Conservation (phyloP, 1,284 basidiomycete genomes). For the Apiotrichum domesticum region DNA sequence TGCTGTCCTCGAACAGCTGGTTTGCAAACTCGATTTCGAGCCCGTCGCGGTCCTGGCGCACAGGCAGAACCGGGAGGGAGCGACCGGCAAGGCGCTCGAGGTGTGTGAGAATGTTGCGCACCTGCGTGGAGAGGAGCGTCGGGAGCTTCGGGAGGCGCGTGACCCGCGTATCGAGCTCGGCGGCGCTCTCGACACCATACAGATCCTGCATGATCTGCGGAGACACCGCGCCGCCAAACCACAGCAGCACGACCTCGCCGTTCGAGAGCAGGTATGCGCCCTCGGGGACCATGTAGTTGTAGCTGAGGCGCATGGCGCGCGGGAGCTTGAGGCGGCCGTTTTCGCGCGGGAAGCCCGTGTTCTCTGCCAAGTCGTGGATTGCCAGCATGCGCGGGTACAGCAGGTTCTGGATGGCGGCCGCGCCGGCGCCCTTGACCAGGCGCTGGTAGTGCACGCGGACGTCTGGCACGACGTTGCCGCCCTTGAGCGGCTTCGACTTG, state of each 20-base stretch:
- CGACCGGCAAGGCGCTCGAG: constrained; percentile 63
- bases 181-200: constrained; percentile 75
- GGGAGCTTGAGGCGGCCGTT: constrained; percentile 65
- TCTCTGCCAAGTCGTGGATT: constrained; percentile 74
- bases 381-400: constrained; percentile 88
- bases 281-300: constrained; percentile 81
- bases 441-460: constrained; percentile 87
- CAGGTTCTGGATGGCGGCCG: constrained; percentile 65
- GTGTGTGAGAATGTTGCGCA: constrained; percentile 72
- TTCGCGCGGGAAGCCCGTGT: constrained; percentile 57
- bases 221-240: constrained; percentile 79
- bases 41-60: constrained; percentile 88
- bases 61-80: constrained; percentile 65
- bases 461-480: constrained; percentile 86
- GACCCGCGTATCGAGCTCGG: constrained; percentile 67
- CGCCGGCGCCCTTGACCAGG: constrained; percentile 63
- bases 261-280: constrained; percentile 93
- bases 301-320: constrained; percentile 72
- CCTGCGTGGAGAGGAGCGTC: constrained; percentile 74
- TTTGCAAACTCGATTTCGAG: constrained; percentile 94
- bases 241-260: constrained; percentile 81
- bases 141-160: constrained; percentile 66
- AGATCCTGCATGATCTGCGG: constrained; percentile 78
- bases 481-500: constrained; percentile 90
- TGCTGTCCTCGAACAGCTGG: constrained; percentile 93